phyloP scores from a whole-genome alignment of 225 moss, liverwort and hornwort species.

The Sphagnum tenellum region DNA sequence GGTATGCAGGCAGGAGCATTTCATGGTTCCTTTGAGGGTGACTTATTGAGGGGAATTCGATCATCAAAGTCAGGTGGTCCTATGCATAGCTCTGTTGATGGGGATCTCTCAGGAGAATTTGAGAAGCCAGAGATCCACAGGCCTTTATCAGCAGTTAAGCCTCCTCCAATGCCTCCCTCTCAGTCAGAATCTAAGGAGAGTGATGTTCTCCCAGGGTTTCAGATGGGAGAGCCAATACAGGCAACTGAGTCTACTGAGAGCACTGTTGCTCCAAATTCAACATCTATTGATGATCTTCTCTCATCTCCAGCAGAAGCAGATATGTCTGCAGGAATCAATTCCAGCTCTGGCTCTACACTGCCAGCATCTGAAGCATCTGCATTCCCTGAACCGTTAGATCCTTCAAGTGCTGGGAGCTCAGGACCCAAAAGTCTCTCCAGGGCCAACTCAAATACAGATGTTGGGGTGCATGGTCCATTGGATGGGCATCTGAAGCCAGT shows the following conservation, averaged over 20 bases:
- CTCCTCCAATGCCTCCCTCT: conserved; percentile 27
- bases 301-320: conserved; percentile 24
- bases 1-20: conserved; percentile 11
- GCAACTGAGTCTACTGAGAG: too few species aligned
- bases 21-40: conserved; percentile 53
- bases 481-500: conserved; percentile 41
- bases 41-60: conserved; percentile 35
- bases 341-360: conserved; percentile 19
- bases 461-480: conserved; percentile 60
- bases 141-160: conserved; percentile 21
- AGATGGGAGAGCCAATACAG: conserved; percentile 13
- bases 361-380: conserved; percentile 25
- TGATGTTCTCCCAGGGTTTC: conserved; percentile 43
- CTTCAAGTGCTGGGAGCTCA: conserved; percentile 16
- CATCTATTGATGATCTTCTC: conserved; percentile 20
- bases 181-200: conserved; percentile 44
- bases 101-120: conserved; percentile 48
- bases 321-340: conserved; percentile 35
- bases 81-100: conserved; percentile 41
- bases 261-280: too few species aligned
- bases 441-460: conserved; percentile 15
- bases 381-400: conserved; percentile 45
- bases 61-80: conserved; percentile 15
- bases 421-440: too few species aligned
- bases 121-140: neutral